phyloP scores from a whole-genome alignment of 2,329 filamentous ascomycete species.

The Aspergillus texensis region DNA sequence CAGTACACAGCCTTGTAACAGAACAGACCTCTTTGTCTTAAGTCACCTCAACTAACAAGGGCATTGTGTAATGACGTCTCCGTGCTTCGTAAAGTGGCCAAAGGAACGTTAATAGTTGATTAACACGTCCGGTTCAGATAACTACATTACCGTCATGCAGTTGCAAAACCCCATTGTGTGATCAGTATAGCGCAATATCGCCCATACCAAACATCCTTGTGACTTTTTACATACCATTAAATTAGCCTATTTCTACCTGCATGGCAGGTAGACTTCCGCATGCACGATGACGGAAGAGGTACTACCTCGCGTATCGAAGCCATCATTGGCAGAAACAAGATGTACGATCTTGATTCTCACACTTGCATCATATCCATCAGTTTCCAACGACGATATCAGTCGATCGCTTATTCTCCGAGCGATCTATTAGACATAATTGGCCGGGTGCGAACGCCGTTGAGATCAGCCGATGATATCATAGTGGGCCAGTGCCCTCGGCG shows the following conservation, averaged over 20 bases:
- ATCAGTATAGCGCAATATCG: background rate
- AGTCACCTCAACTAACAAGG: background rate
- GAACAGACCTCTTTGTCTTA: background rate
- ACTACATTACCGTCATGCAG: background rate
- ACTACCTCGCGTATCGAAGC: background rate
- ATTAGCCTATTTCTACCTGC: background rate
- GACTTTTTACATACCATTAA: background rate
- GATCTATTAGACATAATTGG: background rate
- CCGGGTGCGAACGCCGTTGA: background rate
- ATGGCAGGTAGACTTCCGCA: background rate
- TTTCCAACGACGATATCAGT: background rate
- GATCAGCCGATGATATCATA: slow-evolving; percentile 6
- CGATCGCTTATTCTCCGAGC: background rate
- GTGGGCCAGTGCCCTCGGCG: background rate
- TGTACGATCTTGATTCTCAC: background rate
- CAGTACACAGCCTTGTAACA: background rate
- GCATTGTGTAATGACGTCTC: background rate
- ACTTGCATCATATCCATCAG: background rate
- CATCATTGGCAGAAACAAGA: background rate
- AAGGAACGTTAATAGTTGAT: background rate
- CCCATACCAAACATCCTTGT: too few species aligned
- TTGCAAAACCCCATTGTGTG: background rate
- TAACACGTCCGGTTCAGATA: background rate
- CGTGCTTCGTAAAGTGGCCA: background rate
- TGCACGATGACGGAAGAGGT: background rate